Evolutionary conservation across 805 yeast species (phyloP).

Genomic region (Pichia nakasei): DNA sequence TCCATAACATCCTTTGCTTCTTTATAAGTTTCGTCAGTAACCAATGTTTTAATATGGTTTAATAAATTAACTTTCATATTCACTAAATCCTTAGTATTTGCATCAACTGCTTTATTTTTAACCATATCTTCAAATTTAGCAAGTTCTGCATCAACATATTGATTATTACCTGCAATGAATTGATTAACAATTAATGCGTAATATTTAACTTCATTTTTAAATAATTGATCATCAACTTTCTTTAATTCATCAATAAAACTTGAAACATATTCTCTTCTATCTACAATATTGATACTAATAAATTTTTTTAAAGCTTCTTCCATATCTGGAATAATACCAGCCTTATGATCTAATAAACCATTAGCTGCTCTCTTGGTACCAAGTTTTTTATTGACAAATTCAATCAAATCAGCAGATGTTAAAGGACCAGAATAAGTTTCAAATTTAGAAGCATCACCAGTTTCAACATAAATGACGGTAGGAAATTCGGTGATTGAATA

Average conservation of each 20-base stretch:
- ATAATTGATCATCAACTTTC: conserved; percentile 23
- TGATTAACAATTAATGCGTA: conserved; percentile 37
- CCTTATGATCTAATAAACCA: conserved; percentile 31
- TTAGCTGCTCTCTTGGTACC: conserved; percentile 32
- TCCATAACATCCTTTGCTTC: conserved; percentile 13
- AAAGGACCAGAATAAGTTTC: conserved; percentile 33
- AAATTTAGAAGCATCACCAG: conserved; percentile 29
- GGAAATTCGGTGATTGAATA: conserved; percentile 44
- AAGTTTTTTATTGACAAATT: conserved; percentile 39
- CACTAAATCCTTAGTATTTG: conserved; percentile 42
- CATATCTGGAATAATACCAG: conserved; percentile 33
- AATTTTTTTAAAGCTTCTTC: conserved; percentile 24
- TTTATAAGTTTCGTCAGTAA: conserved; percentile 14
- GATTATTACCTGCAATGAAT: conserved; percentile 34
- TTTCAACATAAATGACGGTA: conserved; percentile 41
- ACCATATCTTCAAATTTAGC: conserved; percentile 38
- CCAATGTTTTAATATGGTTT: conserved; percentile 10
- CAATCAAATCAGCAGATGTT: conserved; percentile 37
- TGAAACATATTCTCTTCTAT: conserved; percentile 18
- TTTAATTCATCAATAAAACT: conserved; percentile 30
- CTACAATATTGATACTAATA: conserved; percentile 22
- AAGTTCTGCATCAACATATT: conserved; percentile 37
- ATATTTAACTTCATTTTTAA: conserved; percentile 30
- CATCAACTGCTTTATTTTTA: conserved; percentile 28
- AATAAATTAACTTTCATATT: conserved; percentile 40